Base-by-base conservation (phyloP, 1,139 yeast genomes). In the Candida sp. region DNA sequence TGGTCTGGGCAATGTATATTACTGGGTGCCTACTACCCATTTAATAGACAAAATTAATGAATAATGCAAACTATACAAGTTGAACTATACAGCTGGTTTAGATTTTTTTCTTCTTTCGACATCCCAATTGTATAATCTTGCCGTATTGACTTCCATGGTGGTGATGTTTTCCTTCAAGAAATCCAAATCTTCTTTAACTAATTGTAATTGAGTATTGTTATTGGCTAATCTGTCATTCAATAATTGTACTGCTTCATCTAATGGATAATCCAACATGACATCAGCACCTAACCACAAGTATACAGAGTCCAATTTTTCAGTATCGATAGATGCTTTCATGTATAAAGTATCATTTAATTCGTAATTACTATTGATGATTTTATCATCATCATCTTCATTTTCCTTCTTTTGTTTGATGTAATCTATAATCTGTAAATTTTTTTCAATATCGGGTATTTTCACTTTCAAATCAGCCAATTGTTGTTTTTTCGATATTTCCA, bases 91-190 rank as follows among this genome's bases (percentile, higher is more conserved):
- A 7, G 7, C 7, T 11, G 19, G 19, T 32, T 32, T 32, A 11
- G 62, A 45, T 48, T 69, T 73, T 56, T 78, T 81, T 59, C 96
- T 80, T 67, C 89, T 77, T 57, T 87, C 93, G 7, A 93, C 97
- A 60, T 90, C 97, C 97, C 97, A 91, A 60, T 93, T 93, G 62
- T 91, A 91, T 44, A 90, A 81, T 52, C 99, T 77, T 2, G 99
- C 98, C 15, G 96, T 89, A 59, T 93, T 93, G 42, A 93, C 99
- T 64, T 93, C 98, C 93, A 93, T 88, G 4, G 98, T 91, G 21
- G 99, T 93, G 51, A 93, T 91, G 58, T 91, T 90, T 53, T 91
- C 96, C 56, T 96, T 79, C 56, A 95, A 71, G 56, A 84, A 93
- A 56, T 88, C 96, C 52, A 93, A 73, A 62, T 93, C 99, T 55